Evolutionary conservation across 768 basidiomycete genomes (phyloP).

Genomic region (Pholiota microspora): DNA sequence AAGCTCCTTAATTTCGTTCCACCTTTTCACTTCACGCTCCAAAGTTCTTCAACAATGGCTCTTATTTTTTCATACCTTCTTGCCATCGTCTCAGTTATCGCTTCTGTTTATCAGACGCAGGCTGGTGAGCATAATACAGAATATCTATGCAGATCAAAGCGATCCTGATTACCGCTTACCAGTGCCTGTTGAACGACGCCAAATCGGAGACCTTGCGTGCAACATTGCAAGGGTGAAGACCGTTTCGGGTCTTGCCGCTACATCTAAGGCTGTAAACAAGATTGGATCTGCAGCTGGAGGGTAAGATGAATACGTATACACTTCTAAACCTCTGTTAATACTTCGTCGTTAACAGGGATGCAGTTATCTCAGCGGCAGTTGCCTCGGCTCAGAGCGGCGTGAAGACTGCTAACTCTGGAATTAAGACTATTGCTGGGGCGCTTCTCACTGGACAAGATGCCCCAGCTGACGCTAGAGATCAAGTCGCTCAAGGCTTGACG

Average conservation of each 20-base stretch:
- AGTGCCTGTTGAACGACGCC: slow-evolving; percentile 2
- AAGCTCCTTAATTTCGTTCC: background rate
- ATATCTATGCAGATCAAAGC: too few relatives aligned
- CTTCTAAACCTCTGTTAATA: background rate
- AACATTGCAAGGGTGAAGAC: slow-evolving; percentile 18
- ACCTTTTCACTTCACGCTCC: background rate
- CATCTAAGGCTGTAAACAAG: slow-evolving; percentile 7
- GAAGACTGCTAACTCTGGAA: slow-evolving; percentile 11
- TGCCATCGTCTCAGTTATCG: background rate
- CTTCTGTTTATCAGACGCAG: background rate
- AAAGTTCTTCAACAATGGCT: slow-evolving; percentile 1
- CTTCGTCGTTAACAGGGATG: slow-evolving; percentile 6
- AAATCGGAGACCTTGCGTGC: slow-evolving; percentile 16
- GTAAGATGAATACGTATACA: background rate
- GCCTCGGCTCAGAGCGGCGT: slow-evolving; percentile 13
- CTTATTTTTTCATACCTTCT: slow-evolving; percentile 1
- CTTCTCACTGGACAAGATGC: slow-evolving; percentile 16
- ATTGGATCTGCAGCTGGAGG: slow-evolving; percentile 9
- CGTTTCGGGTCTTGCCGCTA: slow-evolving; percentile 13
- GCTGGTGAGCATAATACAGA: background rate
- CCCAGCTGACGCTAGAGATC: slow-evolving; percentile 14
- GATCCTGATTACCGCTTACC: too few relatives aligned
- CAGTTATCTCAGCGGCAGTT: slow-evolving; percentile 9
- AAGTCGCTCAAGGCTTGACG: slow-evolving; percentile 9
- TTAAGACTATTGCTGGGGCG: slow-evolving; percentile 14